Percentiles rank a stretch among this genome's conserved stretches.
Evolutionary conservation across 2,329 filamentous ascomycete genomes (phyloP).

Genomic region (Colletotrichum trifolii): DNA sequence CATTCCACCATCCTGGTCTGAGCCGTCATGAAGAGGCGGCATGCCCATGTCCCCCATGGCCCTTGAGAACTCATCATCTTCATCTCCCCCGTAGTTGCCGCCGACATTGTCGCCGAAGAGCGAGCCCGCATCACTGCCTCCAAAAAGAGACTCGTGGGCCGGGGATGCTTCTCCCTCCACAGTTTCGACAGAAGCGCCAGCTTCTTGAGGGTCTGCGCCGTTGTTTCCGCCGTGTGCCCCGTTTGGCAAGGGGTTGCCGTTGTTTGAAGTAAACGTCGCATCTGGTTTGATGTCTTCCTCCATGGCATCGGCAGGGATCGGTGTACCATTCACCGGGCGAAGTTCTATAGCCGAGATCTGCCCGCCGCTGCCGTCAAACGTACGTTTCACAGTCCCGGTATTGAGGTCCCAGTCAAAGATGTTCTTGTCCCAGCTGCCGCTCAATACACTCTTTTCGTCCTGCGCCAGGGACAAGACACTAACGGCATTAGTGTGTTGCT

Average conservation of each 20-base stretch:
- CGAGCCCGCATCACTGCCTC: conserved; percentile 81
- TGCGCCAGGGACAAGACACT: conserved; percentile 84
- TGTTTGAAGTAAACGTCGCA: conserved; percentile 79
- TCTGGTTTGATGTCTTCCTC: conserved; percentile 69
- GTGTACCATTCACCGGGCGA: conserved; percentile 78
- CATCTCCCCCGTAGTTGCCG: conserved; percentile 69
- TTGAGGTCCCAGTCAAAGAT: conserved; percentile 96
- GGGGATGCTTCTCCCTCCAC: conserved; percentile 74
- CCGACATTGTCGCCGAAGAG: conserved; percentile 83
- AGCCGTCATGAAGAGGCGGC: conserved; percentile 46
- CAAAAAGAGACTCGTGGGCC: conserved; percentile 84
- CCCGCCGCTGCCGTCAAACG: conserved; percentile 80
- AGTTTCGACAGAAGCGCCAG: conserved; percentile 51
- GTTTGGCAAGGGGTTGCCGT: conserved; percentile 68
- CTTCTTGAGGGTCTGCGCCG: conserved; percentile 9
- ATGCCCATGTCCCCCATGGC: conserved; percentile 69
- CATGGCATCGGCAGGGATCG: conserved; percentile 78
- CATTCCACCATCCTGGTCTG: conserved; percentile 50
- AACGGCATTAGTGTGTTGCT: conserved; percentile 89
- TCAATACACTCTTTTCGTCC: conserved; percentile 88
- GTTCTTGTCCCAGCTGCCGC: conserved; percentile 96
- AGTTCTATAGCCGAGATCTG: conserved; percentile 92
- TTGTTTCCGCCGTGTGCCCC: conserved; percentile 50
- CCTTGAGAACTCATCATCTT: conserved; percentile 85
- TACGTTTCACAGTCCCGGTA: conserved; percentile 79